Percentiles rank a stretch among this genome's conserved stretches.
Evolutionary conservation across 139 green algal genomes (phyloP).

Genomic region (Chlorella sp.): DNA sequence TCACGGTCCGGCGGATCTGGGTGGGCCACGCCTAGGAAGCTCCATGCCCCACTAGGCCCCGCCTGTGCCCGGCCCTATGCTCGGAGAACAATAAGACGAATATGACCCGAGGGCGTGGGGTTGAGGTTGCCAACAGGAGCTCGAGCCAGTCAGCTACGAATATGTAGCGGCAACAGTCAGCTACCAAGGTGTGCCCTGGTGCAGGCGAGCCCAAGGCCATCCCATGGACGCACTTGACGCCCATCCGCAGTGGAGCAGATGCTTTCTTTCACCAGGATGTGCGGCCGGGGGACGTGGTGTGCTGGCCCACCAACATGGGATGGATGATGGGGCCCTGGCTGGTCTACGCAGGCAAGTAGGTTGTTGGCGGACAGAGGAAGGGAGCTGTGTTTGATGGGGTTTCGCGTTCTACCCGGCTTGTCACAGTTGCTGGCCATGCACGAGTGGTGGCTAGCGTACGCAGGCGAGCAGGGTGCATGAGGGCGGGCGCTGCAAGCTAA

Average conservation of each 20-base stretch:
- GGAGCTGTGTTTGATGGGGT: neutral
- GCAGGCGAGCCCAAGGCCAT: conserved; percentile 94
- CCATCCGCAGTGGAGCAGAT: conserved; percentile 79
- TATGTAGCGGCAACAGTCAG: too few relatives aligned
- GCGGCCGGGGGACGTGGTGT: conserved; percentile 67
- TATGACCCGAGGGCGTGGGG: too few relatives aligned
- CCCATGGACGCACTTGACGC: conserved; percentile 88
- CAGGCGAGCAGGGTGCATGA: too few relatives aligned
- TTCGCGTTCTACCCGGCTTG: neutral
- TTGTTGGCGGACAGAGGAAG: neutral
- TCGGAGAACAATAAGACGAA: too few relatives aligned
- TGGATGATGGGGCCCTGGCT: conserved; percentile 99
- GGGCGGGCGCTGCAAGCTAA: too few relatives aligned
- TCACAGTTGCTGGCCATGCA: neutral
- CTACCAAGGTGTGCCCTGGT: neutral
- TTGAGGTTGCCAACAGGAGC: too few relatives aligned
- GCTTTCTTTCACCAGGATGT: conserved; percentile 81
- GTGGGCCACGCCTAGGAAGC: too few relatives aligned
- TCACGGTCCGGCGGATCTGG: too few relatives aligned
- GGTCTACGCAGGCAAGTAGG: conserved; percentile 63
- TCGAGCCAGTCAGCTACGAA: too few relatives aligned
- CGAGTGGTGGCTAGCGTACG: neutral
- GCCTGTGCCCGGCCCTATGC: too few relatives aligned
- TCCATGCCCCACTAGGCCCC: too few relatives aligned
- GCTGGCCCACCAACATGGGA: conserved; percentile 93